Base-by-base conservation (phyloP, 176 grass and related monocot species). In the Raddia guianensis region DNA sequence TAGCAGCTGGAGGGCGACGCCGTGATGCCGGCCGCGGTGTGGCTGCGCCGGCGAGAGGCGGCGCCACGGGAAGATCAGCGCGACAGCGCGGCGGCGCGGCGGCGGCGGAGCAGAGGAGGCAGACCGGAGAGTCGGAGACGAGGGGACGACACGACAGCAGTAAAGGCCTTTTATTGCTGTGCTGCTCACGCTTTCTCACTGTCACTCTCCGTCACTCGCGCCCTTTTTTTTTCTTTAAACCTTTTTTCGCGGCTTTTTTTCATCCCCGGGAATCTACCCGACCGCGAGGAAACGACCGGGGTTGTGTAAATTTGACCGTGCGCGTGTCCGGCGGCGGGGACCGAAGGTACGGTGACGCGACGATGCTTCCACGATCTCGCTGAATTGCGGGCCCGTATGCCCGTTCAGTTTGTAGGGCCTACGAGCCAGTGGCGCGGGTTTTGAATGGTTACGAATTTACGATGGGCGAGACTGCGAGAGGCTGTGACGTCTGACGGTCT, bases 241-340 rank as follows among this genome's bases (percentile, higher is more conserved):
- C 32, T 58, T 80, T 58, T 80, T 14, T 34, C 0, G 43, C 66
- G 1, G 20, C 18, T 27, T 5, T n/a, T 40, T 67, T 83, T 80
- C 46, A 8, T 15, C 42, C 9, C 55, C 0, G 74, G 21, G 86
- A 68, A 84, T 88, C 86, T 69, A 69, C 69, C 9, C 18, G 18
- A 47, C 33, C n/a, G 57, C 74, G 68, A 66, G 66, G 12, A 4
- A 4, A 16, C 6, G 32, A 32, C 40, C 18, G 49, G 11, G 2
- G 34, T 54, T 51, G 3, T 40, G 73, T n/a, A 60, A 84, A 52
- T 70, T 78, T 88, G 68, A 88, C 86, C 59, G 50, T 73, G 66
- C 40, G 40, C 47, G 12, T 65, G 56, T 53, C 65, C 49, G 10
- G 40, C 18, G 1, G 57, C 3, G 49, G 61, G 72, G 27, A 3